phyloP scores from a whole-genome alignment of 2,329 filamentous ascomycete species.

The Arthrobotrys entomopaga region DNA sequence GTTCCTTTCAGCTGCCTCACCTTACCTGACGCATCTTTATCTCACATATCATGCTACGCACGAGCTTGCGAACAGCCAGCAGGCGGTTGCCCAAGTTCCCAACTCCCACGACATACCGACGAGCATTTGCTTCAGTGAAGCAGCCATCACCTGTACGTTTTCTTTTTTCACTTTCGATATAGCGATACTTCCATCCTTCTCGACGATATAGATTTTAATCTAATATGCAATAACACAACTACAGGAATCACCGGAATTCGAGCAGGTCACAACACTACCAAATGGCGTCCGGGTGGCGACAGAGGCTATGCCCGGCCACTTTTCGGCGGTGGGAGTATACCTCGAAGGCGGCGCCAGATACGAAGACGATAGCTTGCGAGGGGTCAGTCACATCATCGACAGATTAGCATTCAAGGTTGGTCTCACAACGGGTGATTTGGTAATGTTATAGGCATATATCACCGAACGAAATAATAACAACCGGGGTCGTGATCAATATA shows the following conservation, averaged over 20 bases:
- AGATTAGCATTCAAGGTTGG: slow-evolving; percentile 87
- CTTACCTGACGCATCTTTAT: not conserved
- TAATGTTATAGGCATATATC: not conserved
- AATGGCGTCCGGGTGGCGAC: slow-evolving; percentile 96
- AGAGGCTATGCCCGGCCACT: slow-evolving; percentile 91
- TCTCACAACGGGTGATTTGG: not conserved
- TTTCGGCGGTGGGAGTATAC: slow-evolving; percentile 94
- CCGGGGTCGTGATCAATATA: slow-evolving; percentile 23
- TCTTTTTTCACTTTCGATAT: not conserved
- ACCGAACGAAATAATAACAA: not conserved
- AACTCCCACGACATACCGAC: slow-evolving; percentile 28
- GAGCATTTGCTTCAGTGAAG: slow-evolving; percentile 40
- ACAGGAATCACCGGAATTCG: slow-evolving; percentile 84
- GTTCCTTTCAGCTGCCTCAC: not conserved
- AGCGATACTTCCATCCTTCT: not conserved
- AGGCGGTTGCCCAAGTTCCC: slow-evolving; percentile 38
- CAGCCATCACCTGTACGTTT: slow-evolving; percentile 33
- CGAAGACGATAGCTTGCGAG: slow-evolving; percentile 84
- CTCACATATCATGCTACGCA: slow-evolving; percentile 34
- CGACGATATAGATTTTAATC: not conserved
- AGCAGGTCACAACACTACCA: slow-evolving; percentile 84
- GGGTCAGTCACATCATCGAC: slow-evolving; percentile 96
- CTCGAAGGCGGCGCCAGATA: slow-evolving; percentile 94
- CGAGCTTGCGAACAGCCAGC: slow-evolving; percentile 46
- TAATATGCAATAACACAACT: not conserved